Percentiles rank a stretch among this genome's conserved stretches.
These are phyloP conservation scores for Paraleonurus japonicus DNA, from an alignment of 257 asterid genomes.

Conservation along the genomic window DNA sequence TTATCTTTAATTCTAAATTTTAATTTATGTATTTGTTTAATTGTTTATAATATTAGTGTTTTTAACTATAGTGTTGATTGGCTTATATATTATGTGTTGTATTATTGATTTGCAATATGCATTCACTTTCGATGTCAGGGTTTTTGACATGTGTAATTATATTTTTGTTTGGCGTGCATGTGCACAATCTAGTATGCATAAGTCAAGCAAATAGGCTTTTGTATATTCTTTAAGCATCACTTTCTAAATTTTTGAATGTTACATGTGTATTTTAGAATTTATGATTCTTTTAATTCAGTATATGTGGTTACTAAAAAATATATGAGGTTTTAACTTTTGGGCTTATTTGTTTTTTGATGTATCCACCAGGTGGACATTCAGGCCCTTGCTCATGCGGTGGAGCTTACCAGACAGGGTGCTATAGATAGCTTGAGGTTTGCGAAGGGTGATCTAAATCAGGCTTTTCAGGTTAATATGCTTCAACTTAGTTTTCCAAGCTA, in stretches of 20 bases:
- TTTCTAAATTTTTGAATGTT: not conserved
- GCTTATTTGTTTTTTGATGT: constrained; percentile 25
- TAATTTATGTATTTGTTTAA: not conserved
- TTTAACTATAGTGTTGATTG: not conserved
- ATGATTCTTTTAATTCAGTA: not conserved
- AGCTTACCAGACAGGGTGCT: constrained; percentile 96
- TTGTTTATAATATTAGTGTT: not conserved
- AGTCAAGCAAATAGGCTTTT: not conserved
- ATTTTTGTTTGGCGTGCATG: not conserved
- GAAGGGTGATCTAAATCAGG: constrained; percentile 85
- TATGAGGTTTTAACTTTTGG: not conserved
- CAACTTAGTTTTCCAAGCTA: constrained; percentile 2
- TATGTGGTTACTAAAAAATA: not conserved
- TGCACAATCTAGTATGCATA: not conserved
- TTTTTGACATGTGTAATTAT: not conserved
- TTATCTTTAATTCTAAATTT: not conserved
- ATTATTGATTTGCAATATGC: not conserved
- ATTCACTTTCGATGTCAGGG: not conserved
- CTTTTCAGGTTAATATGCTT: constrained; percentile 74
- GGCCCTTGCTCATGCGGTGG: constrained; percentile 99
- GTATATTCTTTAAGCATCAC: not conserved
- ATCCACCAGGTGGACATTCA: constrained; percentile 84
- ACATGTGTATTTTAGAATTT: not conserved
- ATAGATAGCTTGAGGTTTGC: constrained; percentile 95
- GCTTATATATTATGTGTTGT: not conserved